Base-by-base conservation (phyloP, 495 filamentous ascomycete genomes). In the Antarctomyces pellizariae region DNA sequence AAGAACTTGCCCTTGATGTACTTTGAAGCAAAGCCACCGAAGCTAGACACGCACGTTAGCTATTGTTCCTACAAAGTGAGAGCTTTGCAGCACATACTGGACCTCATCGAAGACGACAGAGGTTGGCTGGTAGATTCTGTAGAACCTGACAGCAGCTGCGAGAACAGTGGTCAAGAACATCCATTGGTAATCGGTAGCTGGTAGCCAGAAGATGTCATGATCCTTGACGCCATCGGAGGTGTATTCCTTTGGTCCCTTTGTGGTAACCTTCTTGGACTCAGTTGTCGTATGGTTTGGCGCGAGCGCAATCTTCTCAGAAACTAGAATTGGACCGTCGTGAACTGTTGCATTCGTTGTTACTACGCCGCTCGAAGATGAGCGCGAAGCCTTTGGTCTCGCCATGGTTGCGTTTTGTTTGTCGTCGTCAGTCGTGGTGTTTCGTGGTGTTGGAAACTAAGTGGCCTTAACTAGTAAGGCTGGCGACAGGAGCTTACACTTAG, bases 81-180 rank as follows among this genome's bases (percentile, higher is more conserved):
- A 5, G 28, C 25, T 18, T 13, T 20, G 33, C 19, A 17, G 34
- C 28, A 56, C 75, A 39, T 69, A 93, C 83, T 97, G 86, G 47
- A 97, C 86, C 61, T 97, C 86, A 45, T 97, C 86, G 47, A 97
- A 97, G 25, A 97, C 86, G 19, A 97, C 86, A 41, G 83, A 93
- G 36, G 68, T 72, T 22, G 86, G 86, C 45, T 93, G 80, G 48
- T 89, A 92, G 51, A 95, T 91, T 45, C 78, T 68, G 59, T 90
- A 97, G 16, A 97, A 52, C 34, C 86, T 72, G 31, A 97, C 82
- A 33, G 68, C 52, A 15, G 71, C 61, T 11, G 75, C 78, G 30
- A 91, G 37, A 23, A 83, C 32, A 22, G 79, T 91, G 33, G 93
- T 49, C 22, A 63, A 44, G 12, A 64, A 50, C 43, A 91, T 54